Evolutionary conservation across 768 basidiomycete species (phyloP).

Genomic region (Tricholoma bakamatsutake): DNA sequence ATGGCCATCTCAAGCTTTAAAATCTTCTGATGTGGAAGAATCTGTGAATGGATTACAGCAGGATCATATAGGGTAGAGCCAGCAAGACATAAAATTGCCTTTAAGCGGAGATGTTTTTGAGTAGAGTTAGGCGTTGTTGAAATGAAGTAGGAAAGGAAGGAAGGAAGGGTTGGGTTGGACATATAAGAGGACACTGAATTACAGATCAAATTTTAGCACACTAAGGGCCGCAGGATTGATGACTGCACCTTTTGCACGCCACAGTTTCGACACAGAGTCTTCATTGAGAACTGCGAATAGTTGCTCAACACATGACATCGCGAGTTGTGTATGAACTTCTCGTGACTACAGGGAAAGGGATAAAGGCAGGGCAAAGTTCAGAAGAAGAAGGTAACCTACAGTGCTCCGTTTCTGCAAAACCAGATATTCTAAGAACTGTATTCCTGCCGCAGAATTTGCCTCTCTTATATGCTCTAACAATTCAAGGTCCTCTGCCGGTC

Average conservation of each 20-base stretch:
- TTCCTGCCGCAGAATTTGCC: conserved; percentile 55
- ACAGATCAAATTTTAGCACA: neutral
- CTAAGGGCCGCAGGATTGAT: neutral
- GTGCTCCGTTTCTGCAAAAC: conserved; percentile 62
- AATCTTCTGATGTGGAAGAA: conserved; percentile 44
- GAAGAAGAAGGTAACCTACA: conserved; percentile 28
- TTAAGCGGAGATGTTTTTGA: conserved; percentile 67
- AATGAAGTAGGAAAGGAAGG: conserved; percentile 72
- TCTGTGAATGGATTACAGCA: conserved; percentile 32
- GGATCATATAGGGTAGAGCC: conserved; percentile 68
- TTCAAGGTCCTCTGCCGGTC: conserved; percentile 54
- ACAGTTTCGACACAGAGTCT: conserved; percentile 52
- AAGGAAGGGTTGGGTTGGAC: conserved; percentile 29
- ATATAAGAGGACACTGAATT: conserved; percentile 47
- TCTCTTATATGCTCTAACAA: conserved; percentile 52
- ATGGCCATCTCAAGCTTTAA: conserved; percentile 74
- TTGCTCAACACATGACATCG: conserved; percentile 46
- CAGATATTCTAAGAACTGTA: conserved; percentile 75
- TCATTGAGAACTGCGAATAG: conserved; percentile 44
- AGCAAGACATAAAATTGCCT: conserved; percentile 74
- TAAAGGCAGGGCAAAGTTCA: neutral
- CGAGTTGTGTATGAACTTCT: conserved; percentile 64
- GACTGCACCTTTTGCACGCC: conserved; percentile 58
- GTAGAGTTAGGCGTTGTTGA: conserved; percentile 79
- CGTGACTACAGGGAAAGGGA: conserved; percentile 36